These are phyloP conservation scores for Dujonia santamariae DNA, from an alignment of 1,139 yeast species.

Conservation along the genomic window DNA sequence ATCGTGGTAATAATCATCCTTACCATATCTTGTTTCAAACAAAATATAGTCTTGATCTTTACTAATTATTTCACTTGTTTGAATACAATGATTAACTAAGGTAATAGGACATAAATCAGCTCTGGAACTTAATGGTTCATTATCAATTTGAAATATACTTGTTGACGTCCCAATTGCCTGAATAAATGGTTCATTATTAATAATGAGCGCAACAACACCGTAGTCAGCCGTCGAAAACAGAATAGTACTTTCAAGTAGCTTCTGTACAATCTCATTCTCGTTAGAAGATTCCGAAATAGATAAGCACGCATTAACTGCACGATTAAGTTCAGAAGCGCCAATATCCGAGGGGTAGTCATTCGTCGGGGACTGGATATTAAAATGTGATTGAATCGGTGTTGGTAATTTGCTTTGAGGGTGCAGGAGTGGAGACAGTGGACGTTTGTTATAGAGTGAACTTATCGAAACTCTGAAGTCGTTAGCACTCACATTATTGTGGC, in stretches of 20 bases:
- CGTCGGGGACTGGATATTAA: not conserved
- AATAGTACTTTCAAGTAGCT: slow-evolving; percentile 40
- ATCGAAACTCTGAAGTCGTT: no score
- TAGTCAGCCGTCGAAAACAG: slow-evolving; percentile 42
- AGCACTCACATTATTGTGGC: no score
- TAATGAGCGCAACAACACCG: slow-evolving; percentile 38
- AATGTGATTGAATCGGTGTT: slow-evolving; percentile 2
- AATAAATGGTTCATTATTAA: slow-evolving; percentile 34
- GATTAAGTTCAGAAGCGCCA: slow-evolving; percentile 17
- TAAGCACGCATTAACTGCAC: slow-evolving; percentile 44
- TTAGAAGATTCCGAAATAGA: slow-evolving; percentile 48
- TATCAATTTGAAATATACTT: slow-evolving; percentile 31
- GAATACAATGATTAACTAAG: slow-evolving; percentile 39
- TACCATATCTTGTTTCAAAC: slow-evolving; percentile 32
- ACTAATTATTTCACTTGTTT: slow-evolving; percentile 35
- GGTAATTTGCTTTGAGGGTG: slow-evolving; percentile 3
- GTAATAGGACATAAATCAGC: slow-evolving; percentile 45
- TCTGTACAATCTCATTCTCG: slow-evolving; percentile 34
- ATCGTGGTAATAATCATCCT: slow-evolving; percentile 41
- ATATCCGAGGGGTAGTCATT: slow-evolving; percentile 4
- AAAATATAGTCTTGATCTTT: slow-evolving; percentile 35
- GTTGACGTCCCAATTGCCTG: slow-evolving; percentile 44
- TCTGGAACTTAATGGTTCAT: slow-evolving; percentile 41
- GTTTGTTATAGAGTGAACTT: no score
- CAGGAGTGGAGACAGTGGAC: no score